Evolutionary conservation across 345 rosid species (phyloP), one percentile per base, ranked within the genome.

Genomic region (Punica granatum): DNA sequence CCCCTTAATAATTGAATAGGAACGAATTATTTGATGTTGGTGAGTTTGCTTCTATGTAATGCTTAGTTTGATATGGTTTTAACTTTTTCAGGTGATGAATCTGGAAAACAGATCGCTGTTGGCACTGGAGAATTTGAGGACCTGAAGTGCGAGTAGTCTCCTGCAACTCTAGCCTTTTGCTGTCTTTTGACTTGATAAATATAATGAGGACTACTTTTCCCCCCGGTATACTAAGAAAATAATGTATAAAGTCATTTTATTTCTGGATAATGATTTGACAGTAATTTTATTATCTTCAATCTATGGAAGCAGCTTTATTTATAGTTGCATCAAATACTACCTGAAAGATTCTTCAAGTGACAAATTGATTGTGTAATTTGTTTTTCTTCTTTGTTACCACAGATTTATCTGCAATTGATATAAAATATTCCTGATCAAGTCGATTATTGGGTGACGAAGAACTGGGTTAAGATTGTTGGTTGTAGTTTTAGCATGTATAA

Each of bases 61-160:
- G 35, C 28, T 60, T 56, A 63, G 46, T 49, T 43, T 72, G 31
- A 35, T 31, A 66, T 70, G 41, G 54, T n/a, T 51, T 58, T 74
- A 42, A 64, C 65, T n/a, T 33, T 72, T 75, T 71, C 77, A 93
- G 97, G 79, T 81, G 77, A 63, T 74, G 90, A 75, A 68, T 44
- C 85, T 69, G 92, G 91, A 71, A 84, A 81, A 75, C 98, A 89
- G 75, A 74, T 82, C 78, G 97, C 97, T 18, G 76, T 87, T 59
- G 95, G 97, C 61, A 85, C 85, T 35, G 94, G 88, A 78, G 77
- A 82, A 74, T 90, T 77, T 79, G 91, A 92, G 80, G 90, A 84
- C 69, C 56, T 87, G 67, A 76, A 85, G 41, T 84, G 97, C 80
- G 81, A 93, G 97, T 91, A 87, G 75, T 69, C 69, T 64, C 36